Percentiles rank a stretch among this genome's conserved stretches.
Conservation (phyloP, 2,329 filamentous ascomycete genomes). For the Fusarium sp. region DNA sequence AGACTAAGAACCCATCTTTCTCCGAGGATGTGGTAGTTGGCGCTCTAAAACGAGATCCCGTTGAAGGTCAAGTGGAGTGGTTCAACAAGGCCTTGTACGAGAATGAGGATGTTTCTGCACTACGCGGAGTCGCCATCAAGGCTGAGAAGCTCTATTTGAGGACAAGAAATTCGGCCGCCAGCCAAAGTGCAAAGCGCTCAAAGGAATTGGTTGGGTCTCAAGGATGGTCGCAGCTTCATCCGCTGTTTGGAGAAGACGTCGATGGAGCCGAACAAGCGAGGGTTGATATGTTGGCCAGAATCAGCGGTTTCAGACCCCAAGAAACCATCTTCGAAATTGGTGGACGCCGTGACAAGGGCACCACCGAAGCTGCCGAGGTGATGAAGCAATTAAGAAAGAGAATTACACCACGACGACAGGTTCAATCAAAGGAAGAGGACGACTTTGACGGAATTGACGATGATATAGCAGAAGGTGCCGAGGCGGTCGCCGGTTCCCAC, state of each 20-base stretch:
- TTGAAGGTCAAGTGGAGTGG: constrained; percentile 85
- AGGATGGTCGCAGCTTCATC: constrained; percentile 79
- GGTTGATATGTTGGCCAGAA: constrained; percentile 86
- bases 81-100: constrained; percentile 82
- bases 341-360: constrained; percentile 75
- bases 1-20: constrained; percentile 73
- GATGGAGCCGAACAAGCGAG: constrained; percentile 76
- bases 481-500: constrained; percentile 47
- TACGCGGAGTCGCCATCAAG: constrained; percentile 81
- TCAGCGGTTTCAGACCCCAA: constrained; percentile 87
- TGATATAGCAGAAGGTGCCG: constrained; percentile 49
- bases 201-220: constrained; percentile 79
- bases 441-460: constrained; percentile 48
- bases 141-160: constrained; percentile 93
- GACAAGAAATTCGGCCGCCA: constrained; percentile 89
- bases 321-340: constrained; percentile 98
- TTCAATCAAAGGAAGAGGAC: constrained; percentile 55
- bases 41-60: constrained; percentile 74
- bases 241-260: constrained; percentile 79
- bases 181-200: constrained; percentile 87
- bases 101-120: constrained; percentile 75
- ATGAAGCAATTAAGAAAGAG: constrained; percentile 78
- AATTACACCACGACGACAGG: constrained; percentile 69
- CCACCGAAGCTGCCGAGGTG: constrained; percentile 75
- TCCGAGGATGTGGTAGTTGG: constrained; percentile 88